Evolutionary conservation across 495 filamentous ascomycete species (phyloP), one percentile per base, ranked within the genome.

Genomic region (Lasiosphaeria ovina): DNA sequence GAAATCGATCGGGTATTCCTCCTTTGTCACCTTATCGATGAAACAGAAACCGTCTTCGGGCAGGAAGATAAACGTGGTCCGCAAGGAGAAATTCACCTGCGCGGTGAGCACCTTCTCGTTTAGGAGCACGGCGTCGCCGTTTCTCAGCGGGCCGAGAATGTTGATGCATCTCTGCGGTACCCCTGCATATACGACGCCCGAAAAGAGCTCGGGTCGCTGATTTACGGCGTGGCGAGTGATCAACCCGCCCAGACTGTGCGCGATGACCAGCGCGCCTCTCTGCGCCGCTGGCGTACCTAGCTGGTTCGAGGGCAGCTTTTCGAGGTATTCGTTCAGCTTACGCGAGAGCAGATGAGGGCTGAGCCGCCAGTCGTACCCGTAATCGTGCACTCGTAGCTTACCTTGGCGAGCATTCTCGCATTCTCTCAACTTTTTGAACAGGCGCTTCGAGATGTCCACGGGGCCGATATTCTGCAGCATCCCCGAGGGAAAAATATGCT

Each of bases 361-460:
- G 56, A 98, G 76, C 35, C 94, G 84, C 93, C 93, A 98, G 71
- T 98, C 93, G 68, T 96, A 98, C 35, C 94, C 92, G 66, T 94
- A 98, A 62, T 97, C 87, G 73, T 89, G 89, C 3, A 97, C 85
- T 44, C 92, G 80, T 1, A 97, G 76, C 59, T 82, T 87, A 32
- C 90, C 90, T 12, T 79, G 81, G 44, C 80, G 73, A 3, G 85
- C 85, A 61, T 93, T 94, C 44, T 89, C 84, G 57, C 83, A 89
- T 38, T 87, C 85, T 58, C 83, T 80, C 35, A 97, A 66, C 31
- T 87, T 84, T 69, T 92, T 94, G 64, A 98, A 85, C 3, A 98
- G 75, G 17, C 89, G 81, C 54, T 84, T 85, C 33, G 90, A 89
- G 58, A 97, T 92, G 73, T 98, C 93, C 31, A 98, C 88, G 0